A percentile compares a stretch with the other conserved stretches of the same genome.
These are phyloP conservation scores for Lactarius tabidus DNA, from an alignment of 768 basidiomycete species.

Conservation along the genomic window DNA sequence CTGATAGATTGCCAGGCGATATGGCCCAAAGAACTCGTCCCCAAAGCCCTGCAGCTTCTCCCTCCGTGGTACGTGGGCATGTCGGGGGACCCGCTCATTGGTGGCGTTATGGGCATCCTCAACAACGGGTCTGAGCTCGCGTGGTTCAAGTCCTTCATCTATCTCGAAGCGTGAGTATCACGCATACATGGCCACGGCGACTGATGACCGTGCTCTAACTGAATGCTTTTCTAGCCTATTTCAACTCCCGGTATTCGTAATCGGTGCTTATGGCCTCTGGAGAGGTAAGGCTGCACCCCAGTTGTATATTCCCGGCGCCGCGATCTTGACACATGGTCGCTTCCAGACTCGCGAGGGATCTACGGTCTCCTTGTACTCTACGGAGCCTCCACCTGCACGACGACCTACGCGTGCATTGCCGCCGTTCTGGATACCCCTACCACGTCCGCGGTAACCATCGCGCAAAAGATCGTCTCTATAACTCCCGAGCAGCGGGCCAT, in stretches of 20 bases:
- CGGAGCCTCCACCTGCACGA: conserved; percentile 73
- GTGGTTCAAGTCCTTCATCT: conserved; percentile 65
- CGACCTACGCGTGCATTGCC: conserved; percentile 66
- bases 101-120: conserved; percentile 45
- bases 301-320: neutral
- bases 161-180: conserved; percentile 54
- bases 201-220: neutral
- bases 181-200: neutral
- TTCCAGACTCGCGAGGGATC: conserved; percentile 46
- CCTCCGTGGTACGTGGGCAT: conserved; percentile 48
- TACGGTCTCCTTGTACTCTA: conserved; percentile 68
- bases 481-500: conserved; percentile 49
- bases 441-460: conserved; percentile 34
- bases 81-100: conserved; percentile 66
- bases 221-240: conserved; percentile 43
- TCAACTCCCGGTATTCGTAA: conserved; percentile 72
- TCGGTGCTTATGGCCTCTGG: conserved; percentile 62
- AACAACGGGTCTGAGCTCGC: conserved; percentile 35
- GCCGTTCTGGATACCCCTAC: conserved; percentile 53
- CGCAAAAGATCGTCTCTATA: conserved; percentile 37
- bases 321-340: neutral
- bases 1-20: conserved; percentile 68
- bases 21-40: conserved; percentile 50
- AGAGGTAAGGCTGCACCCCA: conserved; percentile 37
- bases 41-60: conserved; percentile 43